Conservation (phyloP, 768 basidiomycete genomes). For the Tephrocybe sp. region DNA sequence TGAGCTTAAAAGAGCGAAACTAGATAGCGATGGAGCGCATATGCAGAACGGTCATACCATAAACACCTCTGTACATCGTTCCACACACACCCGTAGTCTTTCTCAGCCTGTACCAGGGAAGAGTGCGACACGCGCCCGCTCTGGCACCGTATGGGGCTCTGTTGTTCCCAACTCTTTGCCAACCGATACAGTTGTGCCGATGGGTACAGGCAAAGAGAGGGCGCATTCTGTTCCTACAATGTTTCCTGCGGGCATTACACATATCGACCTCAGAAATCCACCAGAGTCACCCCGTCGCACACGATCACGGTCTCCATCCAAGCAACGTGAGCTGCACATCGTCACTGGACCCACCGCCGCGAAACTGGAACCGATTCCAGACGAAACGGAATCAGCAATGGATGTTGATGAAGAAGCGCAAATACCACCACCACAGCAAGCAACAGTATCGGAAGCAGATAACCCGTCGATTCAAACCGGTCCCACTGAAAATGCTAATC, state of each 20-base stretch:
- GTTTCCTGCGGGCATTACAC: conserved; percentile 23
- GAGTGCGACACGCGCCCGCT: conserved; percentile 23
- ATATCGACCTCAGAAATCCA: conserved; percentile 42
- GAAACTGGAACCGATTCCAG: conserved; percentile 18
- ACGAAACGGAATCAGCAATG: conserved; percentile 20
- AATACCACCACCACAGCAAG: conserved; percentile 14
- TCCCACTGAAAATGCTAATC: not conserved
- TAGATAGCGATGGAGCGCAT: conserved; percentile 18
- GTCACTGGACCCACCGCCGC: conserved; percentile 18
- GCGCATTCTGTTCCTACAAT: conserved; percentile 41
- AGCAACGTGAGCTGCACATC: conserved; percentile 33
- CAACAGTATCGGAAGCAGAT: not conserved
- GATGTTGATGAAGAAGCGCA: conserved; percentile 23
- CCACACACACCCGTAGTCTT: conserved; percentile 30
- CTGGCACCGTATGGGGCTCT: conserved; percentile 25
- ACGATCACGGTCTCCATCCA: conserved; percentile 44
- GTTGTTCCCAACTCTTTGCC: conserved; percentile 13
- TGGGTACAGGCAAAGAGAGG: conserved; percentile 33
- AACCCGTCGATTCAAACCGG: not conserved
- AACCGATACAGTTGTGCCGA: conserved; percentile 11
- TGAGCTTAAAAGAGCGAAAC: conserved; percentile 36
- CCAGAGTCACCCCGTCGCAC: conserved; percentile 38
- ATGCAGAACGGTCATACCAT: conserved; percentile 10
- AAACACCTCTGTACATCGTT: conserved; percentile 11
- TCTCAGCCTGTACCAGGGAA: conserved; percentile 31